phyloP scores from a whole-genome alignment of 208 protist species.

The Tritrichomonas foetus region DNA sequence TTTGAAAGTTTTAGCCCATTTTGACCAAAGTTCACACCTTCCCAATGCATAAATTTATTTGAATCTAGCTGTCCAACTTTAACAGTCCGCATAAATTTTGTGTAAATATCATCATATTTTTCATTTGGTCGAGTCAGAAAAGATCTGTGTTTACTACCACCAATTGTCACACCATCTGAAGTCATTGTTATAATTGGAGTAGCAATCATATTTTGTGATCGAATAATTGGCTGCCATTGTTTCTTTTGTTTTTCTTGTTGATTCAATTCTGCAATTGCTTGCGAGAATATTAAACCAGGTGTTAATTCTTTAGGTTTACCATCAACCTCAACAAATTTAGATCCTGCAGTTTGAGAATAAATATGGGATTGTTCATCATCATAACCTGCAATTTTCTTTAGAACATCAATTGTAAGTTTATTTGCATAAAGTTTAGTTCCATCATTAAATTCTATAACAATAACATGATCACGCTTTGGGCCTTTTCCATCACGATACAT shows the following conservation, averaged over 20 bases:
- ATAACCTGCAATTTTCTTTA: neutral
- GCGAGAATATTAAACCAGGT: neutral
- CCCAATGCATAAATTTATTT: neutral
- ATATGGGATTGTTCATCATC: neutral
- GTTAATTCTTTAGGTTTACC: too few species aligned
- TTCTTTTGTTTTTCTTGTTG: neutral
- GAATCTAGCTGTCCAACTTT: neutral
- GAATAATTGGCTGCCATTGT: neutral
- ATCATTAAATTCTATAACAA: neutral
- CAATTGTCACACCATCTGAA: neutral
- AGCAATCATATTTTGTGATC: neutral
- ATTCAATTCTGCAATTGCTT: neutral
- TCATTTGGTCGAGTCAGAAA: neutral
- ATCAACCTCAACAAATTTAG: too few species aligned
- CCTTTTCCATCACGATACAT: neutral
- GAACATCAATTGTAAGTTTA: neutral
- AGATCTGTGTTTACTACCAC: neutral
- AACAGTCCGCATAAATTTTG: neutral
- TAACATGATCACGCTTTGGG: neutral
- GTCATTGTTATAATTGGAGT: neutral
- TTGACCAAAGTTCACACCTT: neutral
- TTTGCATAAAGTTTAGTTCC: neutral
- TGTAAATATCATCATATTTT: neutral
- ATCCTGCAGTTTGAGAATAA: too few species aligned
- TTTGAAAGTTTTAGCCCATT: too few species aligned